A percentile compares a stretch with the other conserved stretches of the same genome.
phyloP scores from a whole-genome alignment of 352 stramenopile species.

The Phytophthora tubulina region DNA sequence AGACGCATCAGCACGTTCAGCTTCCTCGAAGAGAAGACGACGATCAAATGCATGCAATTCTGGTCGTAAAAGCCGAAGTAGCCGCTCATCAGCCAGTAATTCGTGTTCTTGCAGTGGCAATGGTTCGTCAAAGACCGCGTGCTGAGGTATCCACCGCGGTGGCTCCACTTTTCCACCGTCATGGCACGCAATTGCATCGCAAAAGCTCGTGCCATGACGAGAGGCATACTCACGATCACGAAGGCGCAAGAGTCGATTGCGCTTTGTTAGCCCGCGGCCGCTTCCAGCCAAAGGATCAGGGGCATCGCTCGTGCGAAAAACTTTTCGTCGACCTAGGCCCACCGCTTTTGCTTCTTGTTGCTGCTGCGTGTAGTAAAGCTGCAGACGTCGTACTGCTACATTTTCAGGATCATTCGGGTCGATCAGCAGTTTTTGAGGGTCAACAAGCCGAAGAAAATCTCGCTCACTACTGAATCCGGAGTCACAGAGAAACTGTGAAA shows the following conservation, averaged over 20 bases:
- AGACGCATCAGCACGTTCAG: conserved; percentile 40
- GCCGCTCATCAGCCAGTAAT: conserved; percentile 63
- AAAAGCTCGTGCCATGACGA: conserved; percentile 58
- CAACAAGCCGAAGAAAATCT: conserved; percentile 70
- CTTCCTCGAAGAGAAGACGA: conserved; percentile 54
- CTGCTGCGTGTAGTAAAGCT: conserved; percentile 42
- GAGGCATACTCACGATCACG: conserved; percentile 62
- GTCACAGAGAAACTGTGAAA: conserved; percentile 41
- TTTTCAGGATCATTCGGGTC: conserved; percentile 87
- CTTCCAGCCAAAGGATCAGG: conserved; percentile 25
- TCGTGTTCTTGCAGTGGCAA: conserved; percentile 73
- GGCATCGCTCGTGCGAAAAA: conserved; percentile 39
- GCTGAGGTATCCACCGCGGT: conserved; percentile 34
- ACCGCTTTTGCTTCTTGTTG: conserved; percentile 52
- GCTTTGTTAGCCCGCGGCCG: conserved; percentile 59
- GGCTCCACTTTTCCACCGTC: conserved; percentile 35
- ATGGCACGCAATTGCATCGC: conserved; percentile 32
- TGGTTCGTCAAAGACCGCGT: conserved; percentile 68
- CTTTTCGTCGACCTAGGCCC: conserved; percentile 27
- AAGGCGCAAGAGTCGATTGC: conserved; percentile 67
- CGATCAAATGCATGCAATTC: conserved; percentile 71
- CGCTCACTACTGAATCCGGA: conserved; percentile 61
- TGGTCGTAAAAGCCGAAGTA: conserved; percentile 69
- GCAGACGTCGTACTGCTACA: conserved; percentile 53
- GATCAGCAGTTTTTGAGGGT: conserved; percentile 43